Conservation (phyloP, 2,329 filamentous ascomycete genomes). For the Aspergillus fijiensis region DNA sequence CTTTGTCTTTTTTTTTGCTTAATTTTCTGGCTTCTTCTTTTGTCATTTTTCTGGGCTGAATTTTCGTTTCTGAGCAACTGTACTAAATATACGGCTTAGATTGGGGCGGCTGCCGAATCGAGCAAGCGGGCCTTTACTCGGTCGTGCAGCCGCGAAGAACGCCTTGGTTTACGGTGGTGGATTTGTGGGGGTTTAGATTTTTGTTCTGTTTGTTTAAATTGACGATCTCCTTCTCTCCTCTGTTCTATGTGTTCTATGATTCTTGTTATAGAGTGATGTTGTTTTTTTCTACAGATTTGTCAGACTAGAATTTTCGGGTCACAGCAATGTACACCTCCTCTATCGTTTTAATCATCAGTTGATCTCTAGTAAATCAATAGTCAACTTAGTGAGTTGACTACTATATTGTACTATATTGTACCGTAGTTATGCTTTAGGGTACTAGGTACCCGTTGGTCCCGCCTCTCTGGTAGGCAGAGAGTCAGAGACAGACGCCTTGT, state of each 20-base stretch:
- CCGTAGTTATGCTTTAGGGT: not conserved
- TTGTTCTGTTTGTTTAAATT: not conserved
- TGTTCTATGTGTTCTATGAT: too few species aligned
- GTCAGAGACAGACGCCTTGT: not conserved
- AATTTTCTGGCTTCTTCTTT: constrained; percentile 10
- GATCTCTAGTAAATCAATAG: not conserved
- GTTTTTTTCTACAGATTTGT: not conserved
- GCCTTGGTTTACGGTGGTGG: constrained; percentile 13
- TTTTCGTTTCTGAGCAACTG: not conserved
- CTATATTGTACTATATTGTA: not conserved
- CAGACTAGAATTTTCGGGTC: constrained; percentile 6
- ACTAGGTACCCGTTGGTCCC: not conserved
- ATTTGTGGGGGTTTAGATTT: constrained; percentile 5
- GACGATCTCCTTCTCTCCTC: not conserved
- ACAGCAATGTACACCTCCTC: not conserved
- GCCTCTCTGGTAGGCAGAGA: not conserved
- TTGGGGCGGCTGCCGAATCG: constrained; percentile 13
- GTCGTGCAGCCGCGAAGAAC: constrained; percentile 12
- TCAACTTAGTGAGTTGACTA: not conserved
- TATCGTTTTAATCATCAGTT: not conserved
- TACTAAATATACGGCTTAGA: constrained; percentile 9
- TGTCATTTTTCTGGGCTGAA: not conserved
- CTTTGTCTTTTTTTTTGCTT: constrained; percentile 11
- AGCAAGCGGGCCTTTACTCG: constrained; percentile 12
- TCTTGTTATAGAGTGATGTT: not conserved